Evolutionary conservation across 2,329 filamentous ascomycete genomes (phyloP).

Genomic region (Aureobasidium sp.): DNA sequence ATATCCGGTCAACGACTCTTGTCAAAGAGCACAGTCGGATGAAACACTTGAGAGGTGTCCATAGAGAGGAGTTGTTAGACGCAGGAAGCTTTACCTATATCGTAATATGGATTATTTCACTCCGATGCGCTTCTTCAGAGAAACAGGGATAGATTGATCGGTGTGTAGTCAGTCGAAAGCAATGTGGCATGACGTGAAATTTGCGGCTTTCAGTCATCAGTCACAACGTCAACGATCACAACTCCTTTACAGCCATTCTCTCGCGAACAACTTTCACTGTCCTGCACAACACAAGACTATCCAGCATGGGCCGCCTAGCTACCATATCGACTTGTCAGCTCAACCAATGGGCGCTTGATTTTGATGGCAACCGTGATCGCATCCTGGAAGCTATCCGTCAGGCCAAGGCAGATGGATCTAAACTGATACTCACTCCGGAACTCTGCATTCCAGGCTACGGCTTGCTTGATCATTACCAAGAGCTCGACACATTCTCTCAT

Average conservation of each 20-base stretch:
- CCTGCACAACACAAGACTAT: not conserved
- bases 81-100: not conserved
- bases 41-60: not conserved
- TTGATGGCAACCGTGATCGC: conserved; percentile 52
- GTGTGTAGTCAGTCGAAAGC: not conserved
- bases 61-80: not conserved
- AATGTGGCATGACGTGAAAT: not conserved
- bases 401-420: conserved; percentile 54
- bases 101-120: no score
- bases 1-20: not conserved
- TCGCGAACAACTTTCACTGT: not conserved
- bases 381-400: conserved; percentile 54
- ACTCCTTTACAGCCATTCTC: not conserved
- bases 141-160: not conserved
- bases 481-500: conserved; percentile 32
- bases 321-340: conserved; percentile 38
- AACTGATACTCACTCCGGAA: conserved; percentile 42
- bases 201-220: not conserved
- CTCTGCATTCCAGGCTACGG: conserved; percentile 54
- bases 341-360: conserved; percentile 48
- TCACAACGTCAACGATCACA: conserved; percentile 1
- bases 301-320: conserved; percentile 29
- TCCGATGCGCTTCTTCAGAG: not conserved
- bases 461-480: conserved; percentile 55
- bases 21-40: not conserved